Conservation (phyloP, 805 yeast genomes). For the Yamadazyma takamatsuzukensis region DNA sequence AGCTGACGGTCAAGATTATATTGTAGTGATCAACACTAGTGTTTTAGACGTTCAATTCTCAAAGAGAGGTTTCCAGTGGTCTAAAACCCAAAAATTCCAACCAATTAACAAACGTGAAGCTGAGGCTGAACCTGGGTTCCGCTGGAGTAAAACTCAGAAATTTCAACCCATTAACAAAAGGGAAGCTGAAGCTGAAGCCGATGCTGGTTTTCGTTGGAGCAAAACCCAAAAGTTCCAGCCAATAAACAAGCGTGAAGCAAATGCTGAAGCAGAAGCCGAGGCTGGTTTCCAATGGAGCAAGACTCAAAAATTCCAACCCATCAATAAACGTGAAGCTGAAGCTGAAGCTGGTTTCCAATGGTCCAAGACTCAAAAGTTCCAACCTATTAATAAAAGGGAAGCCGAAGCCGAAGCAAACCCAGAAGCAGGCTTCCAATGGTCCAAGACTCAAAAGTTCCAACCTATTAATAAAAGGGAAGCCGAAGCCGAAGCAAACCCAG, state of each 20-base stretch:
- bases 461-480: conserved; percentile 10
- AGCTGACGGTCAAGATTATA: conserved; percentile 10
- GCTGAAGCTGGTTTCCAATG: conserved; percentile 8
- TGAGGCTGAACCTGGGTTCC: conserved; percentile 5
- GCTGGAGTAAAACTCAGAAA: conserved; percentile 6
- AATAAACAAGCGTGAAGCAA: conserved; percentile 21
- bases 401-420: conserved; percentile 24
- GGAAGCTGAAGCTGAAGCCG: conserved; percentile 23
- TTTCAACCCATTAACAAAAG: conserved; percentile 18
- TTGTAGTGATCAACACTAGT: conserved; percentile 14
- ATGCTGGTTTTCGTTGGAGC: conserved; percentile 15
- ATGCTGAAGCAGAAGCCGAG: conserved; percentile 22
- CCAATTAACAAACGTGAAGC: conserved; percentile 14
- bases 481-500: conserved; percentile 13
- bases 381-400: conserved; percentile 19
- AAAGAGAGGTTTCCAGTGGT: conserved; percentile 18
- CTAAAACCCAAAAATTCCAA: conserved; percentile 14
- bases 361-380: conserved; percentile 8
- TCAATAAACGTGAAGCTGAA: conserved; percentile 8
- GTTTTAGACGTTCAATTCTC: conserved; percentile 5
- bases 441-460: conserved; percentile 7
- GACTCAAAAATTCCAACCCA: conserved; percentile 10
- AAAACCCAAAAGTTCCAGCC: conserved; percentile 10
- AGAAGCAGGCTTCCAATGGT: conserved; percentile 16
- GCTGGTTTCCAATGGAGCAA: conserved; percentile 9